Evolutionary conservation across 345 rosid genomes (phyloP).

Genomic region (Kandelia obovata): DNA sequence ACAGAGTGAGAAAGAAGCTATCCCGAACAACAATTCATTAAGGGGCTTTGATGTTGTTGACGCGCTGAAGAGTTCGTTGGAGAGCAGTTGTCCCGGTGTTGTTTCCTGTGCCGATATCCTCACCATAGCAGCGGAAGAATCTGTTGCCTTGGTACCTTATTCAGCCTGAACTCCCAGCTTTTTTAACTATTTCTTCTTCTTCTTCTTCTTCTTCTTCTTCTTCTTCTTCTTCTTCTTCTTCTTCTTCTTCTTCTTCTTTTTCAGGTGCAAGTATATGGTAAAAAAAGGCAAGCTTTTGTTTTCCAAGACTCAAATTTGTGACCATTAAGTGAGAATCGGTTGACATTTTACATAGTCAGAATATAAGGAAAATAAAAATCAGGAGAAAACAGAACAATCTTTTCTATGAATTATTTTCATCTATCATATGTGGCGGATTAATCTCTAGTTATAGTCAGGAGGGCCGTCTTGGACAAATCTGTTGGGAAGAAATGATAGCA

Average conservation of each 20-base stretch:
- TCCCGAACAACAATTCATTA: constrained; percentile 46
- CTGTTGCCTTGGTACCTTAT: constrained; percentile 18
- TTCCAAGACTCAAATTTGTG: too few relatives aligned
- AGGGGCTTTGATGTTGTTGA: constrained; percentile 55
- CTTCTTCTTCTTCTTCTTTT: too few relatives aligned
- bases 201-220: too few relatives aligned
- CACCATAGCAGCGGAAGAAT: constrained; percentile 28
- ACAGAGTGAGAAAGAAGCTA: constrained; percentile 7
- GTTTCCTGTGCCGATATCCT: constrained; percentile 27
- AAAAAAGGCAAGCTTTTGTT: too few relatives aligned
- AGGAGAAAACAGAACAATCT: too few relatives aligned
- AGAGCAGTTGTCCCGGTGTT: constrained; percentile 7
- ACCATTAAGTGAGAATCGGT: too few relatives aligned
- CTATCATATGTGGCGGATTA: too few relatives aligned
- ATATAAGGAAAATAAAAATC: too few relatives aligned
- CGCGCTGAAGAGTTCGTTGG: constrained; percentile 44
- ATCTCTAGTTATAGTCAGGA: constrained; percentile 22
- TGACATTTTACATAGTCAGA: too few relatives aligned
- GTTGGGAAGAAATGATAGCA: constrained; percentile 37
- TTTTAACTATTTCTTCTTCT: background rate
- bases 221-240: background rate
- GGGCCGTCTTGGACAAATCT: constrained; percentile 32
- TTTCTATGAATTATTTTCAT: too few relatives aligned
- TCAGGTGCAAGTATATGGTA: too few relatives aligned
- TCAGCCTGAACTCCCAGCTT: too few relatives aligned